A percentile compares a stretch with the other conserved stretches of the same genome.
These are phyloP conservation scores for Halophytophthora batemanensis DNA, from an alignment of 352 stramenopile genomes.

Conservation along the genomic window DNA sequence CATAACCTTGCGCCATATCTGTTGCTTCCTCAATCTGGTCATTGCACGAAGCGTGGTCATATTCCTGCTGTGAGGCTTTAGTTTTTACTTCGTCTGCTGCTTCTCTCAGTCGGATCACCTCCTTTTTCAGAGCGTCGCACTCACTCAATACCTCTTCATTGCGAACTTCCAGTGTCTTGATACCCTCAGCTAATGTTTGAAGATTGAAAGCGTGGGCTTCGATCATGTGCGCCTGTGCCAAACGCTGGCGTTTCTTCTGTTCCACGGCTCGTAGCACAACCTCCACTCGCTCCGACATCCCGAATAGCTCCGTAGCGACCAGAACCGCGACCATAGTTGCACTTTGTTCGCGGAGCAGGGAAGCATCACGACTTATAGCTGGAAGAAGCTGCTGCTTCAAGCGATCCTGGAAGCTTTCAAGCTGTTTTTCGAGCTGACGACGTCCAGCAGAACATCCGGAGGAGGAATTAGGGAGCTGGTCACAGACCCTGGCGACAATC, in stretches of 20 bases:
- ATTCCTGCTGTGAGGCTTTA: background rate
- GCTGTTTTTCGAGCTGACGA: slow-evolving; percentile 37
- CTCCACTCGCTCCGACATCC: slow-evolving; percentile 44
- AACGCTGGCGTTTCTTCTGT: slow-evolving; percentile 40
- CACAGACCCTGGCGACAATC: slow-evolving; percentile 42
- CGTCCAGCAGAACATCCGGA: slow-evolving; percentile 20
- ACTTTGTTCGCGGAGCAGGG: background rate
- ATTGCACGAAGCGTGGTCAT: background rate
- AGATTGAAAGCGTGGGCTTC: slow-evolving; percentile 11
- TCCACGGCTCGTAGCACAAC: slow-evolving; percentile 44
- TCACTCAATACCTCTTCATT: slow-evolving; percentile 12
- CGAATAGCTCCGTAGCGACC: slow-evolving; percentile 36
- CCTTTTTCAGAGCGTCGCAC: background rate
- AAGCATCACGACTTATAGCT: slow-evolving; percentile 3
- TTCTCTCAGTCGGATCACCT: background rate
- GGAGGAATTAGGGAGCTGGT: slow-evolving; percentile 40
- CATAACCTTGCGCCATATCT: too few species aligned
- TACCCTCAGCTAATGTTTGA: slow-evolving; percentile 5
- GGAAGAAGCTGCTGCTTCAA: slow-evolving; percentile 22
- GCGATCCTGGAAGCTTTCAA: slow-evolving; percentile 38
- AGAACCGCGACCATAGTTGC: slow-evolving; percentile 3
- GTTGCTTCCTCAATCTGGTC: too few species aligned
- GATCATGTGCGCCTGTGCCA: slow-evolving; percentile 20
- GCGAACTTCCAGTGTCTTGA: slow-evolving; percentile 11
- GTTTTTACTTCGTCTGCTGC: background rate